Evolutionary conservation across 805 yeast species (phyloP).

Genomic region (Cyberlindnera suaveolens): DNA sequence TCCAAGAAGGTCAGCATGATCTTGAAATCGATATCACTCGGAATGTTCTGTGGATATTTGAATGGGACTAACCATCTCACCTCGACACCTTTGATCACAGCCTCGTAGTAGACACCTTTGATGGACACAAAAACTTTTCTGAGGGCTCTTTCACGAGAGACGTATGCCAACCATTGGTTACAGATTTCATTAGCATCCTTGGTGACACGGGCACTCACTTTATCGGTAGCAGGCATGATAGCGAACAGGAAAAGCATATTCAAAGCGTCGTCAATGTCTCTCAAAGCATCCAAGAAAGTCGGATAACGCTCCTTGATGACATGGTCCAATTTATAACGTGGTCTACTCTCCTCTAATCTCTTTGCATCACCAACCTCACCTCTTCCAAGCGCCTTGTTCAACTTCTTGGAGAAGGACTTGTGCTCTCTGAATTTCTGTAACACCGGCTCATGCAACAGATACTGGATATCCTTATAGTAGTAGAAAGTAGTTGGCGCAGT

Average conservation of each 20-base stretch:
- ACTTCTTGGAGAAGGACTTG: constrained; percentile 87
- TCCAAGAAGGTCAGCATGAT: constrained; percentile 96
- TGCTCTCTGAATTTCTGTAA: constrained; percentile 89
- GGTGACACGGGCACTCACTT: constrained; percentile 73
- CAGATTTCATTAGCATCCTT: constrained; percentile 81
- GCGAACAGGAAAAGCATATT: constrained; percentile 93
- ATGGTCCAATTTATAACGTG: constrained; percentile 81
- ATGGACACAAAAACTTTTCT: constrained; percentile 92
- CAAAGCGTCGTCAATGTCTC: constrained; percentile 93
- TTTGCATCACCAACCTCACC: constrained; percentile 90
- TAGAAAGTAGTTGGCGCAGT: constrained; percentile 94
- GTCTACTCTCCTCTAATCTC: constrained; percentile 72
- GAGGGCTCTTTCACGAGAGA: constrained; percentile 76
- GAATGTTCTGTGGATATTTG: constrained; percentile 94
- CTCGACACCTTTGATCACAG: constrained; percentile 84
- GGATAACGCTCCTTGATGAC: constrained; percentile 95
- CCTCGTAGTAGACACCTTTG: constrained; percentile 95
- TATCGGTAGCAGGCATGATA: constrained; percentile 89
- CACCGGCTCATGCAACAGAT: constrained; percentile 91
- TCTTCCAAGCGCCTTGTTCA: constrained; percentile 83
- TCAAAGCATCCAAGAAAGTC: constrained; percentile 81
- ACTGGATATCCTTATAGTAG: constrained; percentile 90
- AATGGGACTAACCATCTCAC: constrained; percentile 95
- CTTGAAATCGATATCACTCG: constrained; percentile 89
- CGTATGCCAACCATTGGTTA: constrained; percentile 92